phyloP scores from a whole-genome alignment of 768 basidiomycete species.

The Omphalotus guepiniiformis region DNA sequence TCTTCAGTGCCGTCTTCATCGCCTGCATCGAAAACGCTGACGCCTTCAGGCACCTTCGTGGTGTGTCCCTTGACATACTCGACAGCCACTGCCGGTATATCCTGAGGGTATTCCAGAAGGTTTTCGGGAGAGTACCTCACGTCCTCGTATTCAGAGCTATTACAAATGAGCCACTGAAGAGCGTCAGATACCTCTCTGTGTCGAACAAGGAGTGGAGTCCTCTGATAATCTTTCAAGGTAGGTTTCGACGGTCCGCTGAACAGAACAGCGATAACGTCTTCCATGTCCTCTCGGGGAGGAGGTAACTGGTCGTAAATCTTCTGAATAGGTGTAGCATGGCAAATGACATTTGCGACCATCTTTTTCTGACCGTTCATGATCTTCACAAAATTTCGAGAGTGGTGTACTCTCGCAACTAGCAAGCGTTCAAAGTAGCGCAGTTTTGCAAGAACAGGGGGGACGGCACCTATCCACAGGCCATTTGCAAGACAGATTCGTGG shows the following conservation, averaged over 20 bases:
- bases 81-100: slow-evolving; percentile 19
- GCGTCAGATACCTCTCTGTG: slow-evolving; percentile 20
- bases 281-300: slow-evolving; percentile 21
- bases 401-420: slow-evolving; percentile 14
- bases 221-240: slow-evolving; percentile 19
- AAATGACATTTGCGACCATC: slow-evolving; percentile 1
- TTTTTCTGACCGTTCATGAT: slow-evolving; percentile 14
- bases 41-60: background rate
- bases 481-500: slow-evolving; percentile 18
- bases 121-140: slow-evolving; percentile 25
- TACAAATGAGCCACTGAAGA: slow-evolving; percentile 32
- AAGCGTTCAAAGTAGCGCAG: slow-evolving; percentile 18
- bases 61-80: slow-evolving; percentile 11
- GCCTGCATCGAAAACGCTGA: slow-evolving; percentile 19
- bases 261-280: slow-evolving; percentile 29
- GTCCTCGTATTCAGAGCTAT: slow-evolving; percentile 30
- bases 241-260: slow-evolving; percentile 27
- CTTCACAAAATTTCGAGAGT: slow-evolving; percentile 16
- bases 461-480: slow-evolving; percentile 23
- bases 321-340: slow-evolving; percentile 12
- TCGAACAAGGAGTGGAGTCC: slow-evolving; percentile 26
- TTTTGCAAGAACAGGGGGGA: slow-evolving; percentile 13
- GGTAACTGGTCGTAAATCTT: slow-evolving; percentile 16
- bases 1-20: slow-evolving; percentile 24
- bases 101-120: slow-evolving; percentile 19